phyloP scores from a whole-genome alignment of 768 basidiomycete genomes.

The Boletus rubescentipes region DNA sequence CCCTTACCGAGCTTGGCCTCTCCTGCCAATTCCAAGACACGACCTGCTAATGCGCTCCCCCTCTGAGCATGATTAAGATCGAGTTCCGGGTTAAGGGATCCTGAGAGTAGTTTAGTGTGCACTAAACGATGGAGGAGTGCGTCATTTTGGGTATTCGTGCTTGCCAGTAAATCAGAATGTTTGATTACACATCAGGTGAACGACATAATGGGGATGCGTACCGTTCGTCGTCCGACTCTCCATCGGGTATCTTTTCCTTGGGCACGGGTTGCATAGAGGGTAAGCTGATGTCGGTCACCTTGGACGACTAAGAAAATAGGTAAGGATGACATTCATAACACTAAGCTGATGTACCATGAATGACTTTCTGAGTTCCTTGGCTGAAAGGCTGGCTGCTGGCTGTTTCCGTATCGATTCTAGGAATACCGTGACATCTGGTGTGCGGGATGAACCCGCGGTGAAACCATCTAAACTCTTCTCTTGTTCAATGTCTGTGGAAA shows the following conservation, averaged over 20 bases:
- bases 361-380: conserved; percentile 53
- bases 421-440: conserved; percentile 59
- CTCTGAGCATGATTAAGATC: conserved; percentile 64
- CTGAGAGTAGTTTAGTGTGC: conserved; percentile 77
- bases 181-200: not conserved
- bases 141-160: conserved; percentile 77
- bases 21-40: conserved; percentile 71
- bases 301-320: conserved; percentile 65
- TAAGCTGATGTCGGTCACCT: conserved; percentile 57
- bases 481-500: conserved; percentile 38
- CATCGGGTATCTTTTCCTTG: conserved; percentile 22
- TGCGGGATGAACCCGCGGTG: conserved; percentile 32
- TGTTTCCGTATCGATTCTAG: conserved; percentile 34
- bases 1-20: conserved; percentile 72
- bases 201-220: conserved; percentile 23
- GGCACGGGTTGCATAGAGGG: conserved; percentile 20
- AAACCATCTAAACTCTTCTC: conserved; percentile 44
- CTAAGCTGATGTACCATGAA: conserved; percentile 62
- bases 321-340: not conserved
- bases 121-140: conserved; percentile 74
- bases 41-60: conserved; percentile 73
- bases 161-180: conserved; percentile 28
- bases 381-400: conserved; percentile 15
- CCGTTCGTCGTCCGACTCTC: conserved; percentile 59
- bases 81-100: conserved; percentile 63